Percentiles rank a stretch among this genome's conserved stretches.
phyloP scores from a whole-genome alignment of 2,329 filamentous ascomycete genomes.

The Exophiala calicioides region DNA sequence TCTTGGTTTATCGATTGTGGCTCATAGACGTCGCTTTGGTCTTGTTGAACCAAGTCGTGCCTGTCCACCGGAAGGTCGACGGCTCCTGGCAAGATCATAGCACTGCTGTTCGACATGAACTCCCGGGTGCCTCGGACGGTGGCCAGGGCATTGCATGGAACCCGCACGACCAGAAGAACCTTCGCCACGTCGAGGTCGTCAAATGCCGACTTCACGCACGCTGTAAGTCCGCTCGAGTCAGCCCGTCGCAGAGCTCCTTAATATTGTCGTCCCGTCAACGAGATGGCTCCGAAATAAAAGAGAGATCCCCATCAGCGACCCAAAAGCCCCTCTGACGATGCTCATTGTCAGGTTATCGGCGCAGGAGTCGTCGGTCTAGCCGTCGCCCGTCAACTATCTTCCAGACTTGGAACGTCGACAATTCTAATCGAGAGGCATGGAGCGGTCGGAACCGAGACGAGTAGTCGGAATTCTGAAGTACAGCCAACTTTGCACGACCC shows the following conservation, averaged over 20 bases:
- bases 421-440: constrained; percentile 79
- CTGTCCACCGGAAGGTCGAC: no score
- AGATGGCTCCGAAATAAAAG: no score
- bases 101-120: no score
- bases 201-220: constrained; percentile 64
- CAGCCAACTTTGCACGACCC: no score
- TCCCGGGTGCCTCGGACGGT: constrained; percentile 3
- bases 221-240: constrained; percentile 38
- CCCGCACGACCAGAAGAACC: constrained; percentile 2
- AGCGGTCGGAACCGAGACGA: constrained; percentile 79
- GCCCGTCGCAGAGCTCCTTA: background rate
- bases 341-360: constrained; percentile 57
- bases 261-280: no score
- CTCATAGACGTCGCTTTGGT: no score
- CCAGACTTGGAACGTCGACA: constrained; percentile 61
- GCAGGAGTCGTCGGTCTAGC: constrained; percentile 78
- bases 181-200: constrained; percentile 47
- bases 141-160: background rate
- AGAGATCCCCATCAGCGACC: no score
- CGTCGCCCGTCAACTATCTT: constrained; percentile 70
- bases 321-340: background rate
- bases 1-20: no score
- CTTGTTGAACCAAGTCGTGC: no score
- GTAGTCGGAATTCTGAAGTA: constrained; percentile 83
- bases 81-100: no score